Percentiles rank a stretch among this genome's conserved stretches.
These are phyloP conservation scores for Chenopodium quinoa DNA, from an alignment of 148 eudicot genomes.

Conservation along the genomic window DNA sequence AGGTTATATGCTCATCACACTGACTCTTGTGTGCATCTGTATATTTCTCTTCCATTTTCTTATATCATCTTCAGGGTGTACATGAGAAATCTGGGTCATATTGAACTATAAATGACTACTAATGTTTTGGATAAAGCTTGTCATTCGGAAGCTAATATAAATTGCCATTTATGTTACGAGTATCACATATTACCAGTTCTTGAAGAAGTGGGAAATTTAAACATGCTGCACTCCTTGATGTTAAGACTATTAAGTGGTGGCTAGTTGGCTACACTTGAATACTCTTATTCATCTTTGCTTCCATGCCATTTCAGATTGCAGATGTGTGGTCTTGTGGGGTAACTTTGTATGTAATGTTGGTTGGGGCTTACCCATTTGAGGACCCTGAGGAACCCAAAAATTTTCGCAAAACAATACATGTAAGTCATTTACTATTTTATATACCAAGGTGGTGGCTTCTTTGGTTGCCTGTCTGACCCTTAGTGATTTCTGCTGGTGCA, in stretches of 20 bases:
- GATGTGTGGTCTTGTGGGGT: conserved; percentile 99
- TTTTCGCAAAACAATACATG: conserved; percentile 86
- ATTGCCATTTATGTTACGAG: no score
- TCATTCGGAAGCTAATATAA: not conserved
- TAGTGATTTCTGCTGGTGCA: conserved; percentile 37
- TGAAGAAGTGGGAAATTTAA: not conserved
- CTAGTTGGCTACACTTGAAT: not conserved
- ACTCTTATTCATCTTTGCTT: not conserved
- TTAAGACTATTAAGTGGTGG: not conserved
- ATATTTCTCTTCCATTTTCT: not conserved
- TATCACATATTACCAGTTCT: no score
- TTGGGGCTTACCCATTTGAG: conserved; percentile 94
- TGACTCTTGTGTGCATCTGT: not conserved
- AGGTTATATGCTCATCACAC: conserved; percentile 38
- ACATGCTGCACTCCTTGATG: not conserved
- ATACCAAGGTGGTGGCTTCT: conserved; percentile 1
- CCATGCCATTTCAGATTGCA: conserved; percentile 50
- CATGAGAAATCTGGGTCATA: not conserved
- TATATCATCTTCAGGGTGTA: not conserved
- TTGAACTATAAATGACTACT: not conserved
- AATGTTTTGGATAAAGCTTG: not conserved
- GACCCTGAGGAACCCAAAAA: conserved; percentile 93
- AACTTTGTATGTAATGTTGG: conserved; percentile 87
- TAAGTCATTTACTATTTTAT: conserved; percentile 19
- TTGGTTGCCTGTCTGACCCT: conserved; percentile 25